Evolutionary conservation across 805 yeast genomes (phyloP).

Genomic region (Saccharomycopsis sp.): DNA sequence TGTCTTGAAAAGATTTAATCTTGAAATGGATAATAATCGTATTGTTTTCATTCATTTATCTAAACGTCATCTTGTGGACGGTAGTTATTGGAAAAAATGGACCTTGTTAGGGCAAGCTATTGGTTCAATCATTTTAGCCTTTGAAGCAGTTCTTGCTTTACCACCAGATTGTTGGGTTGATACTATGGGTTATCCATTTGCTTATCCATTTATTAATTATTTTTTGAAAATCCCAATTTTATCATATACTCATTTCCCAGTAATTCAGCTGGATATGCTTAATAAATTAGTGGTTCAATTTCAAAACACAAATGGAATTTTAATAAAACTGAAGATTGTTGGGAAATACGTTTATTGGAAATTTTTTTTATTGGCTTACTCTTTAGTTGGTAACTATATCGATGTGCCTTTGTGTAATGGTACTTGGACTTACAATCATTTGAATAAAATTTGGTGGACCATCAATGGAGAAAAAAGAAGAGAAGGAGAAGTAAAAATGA

Average conservation of each 20-base stretch:
- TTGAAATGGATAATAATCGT: slow-evolving; percentile 39
- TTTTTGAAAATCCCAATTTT: slow-evolving; percentile 63
- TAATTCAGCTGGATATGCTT: slow-evolving; percentile 83
- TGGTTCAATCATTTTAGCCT: slow-evolving; percentile 60
- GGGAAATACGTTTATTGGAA: slow-evolving; percentile 63
- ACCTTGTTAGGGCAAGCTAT: slow-evolving; percentile 83
- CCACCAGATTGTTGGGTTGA: slow-evolving; percentile 90
- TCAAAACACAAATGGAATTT: slow-evolving; percentile 16
- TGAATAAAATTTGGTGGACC: slow-evolving; percentile 50
- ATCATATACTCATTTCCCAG: slow-evolving; percentile 92
- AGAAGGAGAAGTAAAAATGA: slow-evolving; percentile 24
- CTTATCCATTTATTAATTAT: slow-evolving; percentile 54
- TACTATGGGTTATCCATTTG: slow-evolving; percentile 89
- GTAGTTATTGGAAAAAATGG: slow-evolving; percentile 61
- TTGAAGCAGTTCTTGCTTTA: slow-evolving; percentile 58
- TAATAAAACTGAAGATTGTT: slow-evolving; percentile 21
- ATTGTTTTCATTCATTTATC: slow-evolving; percentile 53
- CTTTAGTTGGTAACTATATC: slow-evolving; percentile 54
- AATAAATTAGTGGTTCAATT: slow-evolving; percentile 34
- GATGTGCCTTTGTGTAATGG: slow-evolving; percentile 69
- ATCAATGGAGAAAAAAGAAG: slow-evolving; percentile 21
- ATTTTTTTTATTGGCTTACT: slow-evolving; percentile 50
- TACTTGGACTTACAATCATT: slow-evolving; percentile 83
- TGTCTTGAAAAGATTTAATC: slow-evolving; percentile 46
- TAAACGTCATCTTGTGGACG: slow-evolving; percentile 52